Evolutionary conservation across 371 early-diverging fungal genomes (phyloP).

Genomic region (Smittium mucronatum): DNA sequence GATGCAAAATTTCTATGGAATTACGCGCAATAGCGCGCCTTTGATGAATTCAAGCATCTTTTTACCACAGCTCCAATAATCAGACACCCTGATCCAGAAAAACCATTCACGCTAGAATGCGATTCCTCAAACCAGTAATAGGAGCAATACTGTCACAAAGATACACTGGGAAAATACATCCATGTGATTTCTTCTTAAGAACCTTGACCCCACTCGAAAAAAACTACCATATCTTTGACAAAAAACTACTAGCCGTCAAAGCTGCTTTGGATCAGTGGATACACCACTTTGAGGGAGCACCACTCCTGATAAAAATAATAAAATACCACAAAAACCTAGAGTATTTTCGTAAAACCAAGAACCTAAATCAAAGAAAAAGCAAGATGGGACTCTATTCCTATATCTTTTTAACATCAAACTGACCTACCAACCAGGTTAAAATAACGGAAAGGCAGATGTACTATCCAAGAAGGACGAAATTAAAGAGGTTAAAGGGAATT

Average conservation of each 20-base stretch:
- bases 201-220: background rate
- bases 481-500: background rate
- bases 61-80: background rate
- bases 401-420: conserved; percentile 11
- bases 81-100: conserved; percentile 3
- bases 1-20: background rate
- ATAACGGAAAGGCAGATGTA: background rate
- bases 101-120: conserved; percentile 3
- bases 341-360: background rate
- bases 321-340: background rate
- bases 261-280: conserved; percentile 2
- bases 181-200: conserved; percentile 3
- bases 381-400: conserved; percentile 4
- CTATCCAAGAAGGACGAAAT: background rate
- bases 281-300: background rate
- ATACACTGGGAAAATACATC: background rate
- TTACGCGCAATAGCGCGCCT: background rate
- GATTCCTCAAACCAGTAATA: conserved; percentile 5
- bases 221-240: conserved; percentile 4
- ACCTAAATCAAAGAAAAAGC: background rate
- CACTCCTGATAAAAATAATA: background rate
- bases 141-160: conserved; percentile 6
- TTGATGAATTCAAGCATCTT: background rate
- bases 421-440: conserved; percentile 5
- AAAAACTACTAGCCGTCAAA: conserved; percentile 3